Evolutionary conservation across 345 rosid genomes (phyloP).

Genomic region (Capsella bursapastoris): DNA sequence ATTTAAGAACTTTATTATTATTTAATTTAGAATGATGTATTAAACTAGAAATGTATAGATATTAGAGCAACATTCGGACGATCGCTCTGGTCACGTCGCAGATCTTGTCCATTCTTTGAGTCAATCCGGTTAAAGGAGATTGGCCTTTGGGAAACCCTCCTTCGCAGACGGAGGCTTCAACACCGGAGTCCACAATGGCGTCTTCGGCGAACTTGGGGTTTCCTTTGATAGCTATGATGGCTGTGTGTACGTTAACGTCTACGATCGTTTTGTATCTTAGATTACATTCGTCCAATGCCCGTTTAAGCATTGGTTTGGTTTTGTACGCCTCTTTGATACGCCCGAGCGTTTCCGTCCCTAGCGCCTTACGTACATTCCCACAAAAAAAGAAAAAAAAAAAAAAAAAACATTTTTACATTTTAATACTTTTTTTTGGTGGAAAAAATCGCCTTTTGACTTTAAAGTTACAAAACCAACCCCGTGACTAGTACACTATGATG

Average conservation of each 20-base stretch:
- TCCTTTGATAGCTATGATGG: conserved; percentile 46
- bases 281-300: conserved; percentile 44
- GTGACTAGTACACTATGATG: background rate
- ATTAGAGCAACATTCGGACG: conserved; percentile 32
- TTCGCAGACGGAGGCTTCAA: conserved; percentile 44
- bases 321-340: conserved; percentile 38
- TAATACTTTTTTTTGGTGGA: background rate
- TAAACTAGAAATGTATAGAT: background rate
- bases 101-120: conserved; percentile 37
- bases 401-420: conserved; percentile 3
- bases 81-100: conserved; percentile 48
- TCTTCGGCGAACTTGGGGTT: conserved; percentile 45
- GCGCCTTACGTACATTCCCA: conserved; percentile 2
- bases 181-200: conserved; percentile 36
- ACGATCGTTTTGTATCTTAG: conserved; percentile 46
- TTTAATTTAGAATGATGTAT: background rate
- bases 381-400: background rate
- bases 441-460: background rate
- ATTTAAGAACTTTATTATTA: background rate
- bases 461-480: conserved; percentile 8
- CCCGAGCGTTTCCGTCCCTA: conserved; percentile 13
- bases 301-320: conserved; percentile 41
- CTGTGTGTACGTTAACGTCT: conserved; percentile 38
- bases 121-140: conserved; percentile 42
- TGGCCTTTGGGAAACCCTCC: conserved; percentile 28